These are phyloP conservation scores for Zizania latifolia DNA, from an alignment of 176 grass and related monocot species.

Conservation along the genomic window DNA sequence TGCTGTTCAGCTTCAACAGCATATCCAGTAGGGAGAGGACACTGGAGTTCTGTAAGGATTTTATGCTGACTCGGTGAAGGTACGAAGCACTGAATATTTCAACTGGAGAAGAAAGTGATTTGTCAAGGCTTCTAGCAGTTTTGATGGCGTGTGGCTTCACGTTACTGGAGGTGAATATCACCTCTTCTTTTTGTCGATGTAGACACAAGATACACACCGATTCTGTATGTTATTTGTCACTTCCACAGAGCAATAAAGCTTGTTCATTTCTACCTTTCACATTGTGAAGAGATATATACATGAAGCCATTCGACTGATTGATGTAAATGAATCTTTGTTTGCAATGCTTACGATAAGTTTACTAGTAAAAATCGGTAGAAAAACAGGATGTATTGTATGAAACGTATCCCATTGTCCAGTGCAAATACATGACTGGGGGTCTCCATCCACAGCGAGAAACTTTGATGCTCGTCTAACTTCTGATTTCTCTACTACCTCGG, in stretches of 20 bases:
- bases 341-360: background rate
- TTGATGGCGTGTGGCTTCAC: background rate
- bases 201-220: background rate
- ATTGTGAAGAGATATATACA: no score
- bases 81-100: constrained; percentile 24
- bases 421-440: no score
- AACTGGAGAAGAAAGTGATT: constrained; percentile 1
- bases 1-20: background rate
- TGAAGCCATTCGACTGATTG: no score
- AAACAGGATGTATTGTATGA: no score
- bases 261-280: background rate
- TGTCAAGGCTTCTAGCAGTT: background rate
- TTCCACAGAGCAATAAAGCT: constrained; percentile 43
- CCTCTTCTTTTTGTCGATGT: background rate
- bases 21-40: background rate
- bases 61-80: constrained; percentile 1
- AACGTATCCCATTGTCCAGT: no score
- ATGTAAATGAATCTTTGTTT: background rate
- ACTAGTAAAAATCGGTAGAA: background rate
- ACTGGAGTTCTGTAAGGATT: constrained; percentile 3
- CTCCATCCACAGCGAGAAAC: no score
- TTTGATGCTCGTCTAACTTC: no score
- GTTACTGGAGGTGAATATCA: constrained; percentile 6
- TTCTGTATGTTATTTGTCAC: constrained; percentile 11
- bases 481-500: no score